phyloP scores from a whole-genome alignment of 1,284 basidiomycete species.

The Boletus austroedulis region DNA sequence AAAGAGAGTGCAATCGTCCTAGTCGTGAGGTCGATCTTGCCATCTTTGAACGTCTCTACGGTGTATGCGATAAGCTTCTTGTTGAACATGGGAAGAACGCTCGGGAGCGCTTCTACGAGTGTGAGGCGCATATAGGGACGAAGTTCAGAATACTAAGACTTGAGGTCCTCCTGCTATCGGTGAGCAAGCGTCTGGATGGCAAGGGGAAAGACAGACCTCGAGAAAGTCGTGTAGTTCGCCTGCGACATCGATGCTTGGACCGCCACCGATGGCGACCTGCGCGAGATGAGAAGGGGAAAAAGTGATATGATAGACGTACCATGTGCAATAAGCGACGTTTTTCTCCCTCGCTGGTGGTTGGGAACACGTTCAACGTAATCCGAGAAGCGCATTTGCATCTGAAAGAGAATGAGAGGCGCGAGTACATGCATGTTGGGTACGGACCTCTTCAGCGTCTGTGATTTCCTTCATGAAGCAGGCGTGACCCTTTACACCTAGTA shows the following conservation, averaged over 20 bases:
- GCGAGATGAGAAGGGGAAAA: background rate
- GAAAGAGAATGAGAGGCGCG: too few species aligned
- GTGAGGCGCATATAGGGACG: conserved; percentile 79
- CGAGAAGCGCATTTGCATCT: too few species aligned
- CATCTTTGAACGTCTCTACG: conserved; percentile 92
- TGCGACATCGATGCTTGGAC: conserved; percentile 89
- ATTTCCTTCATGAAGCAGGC: conserved; percentile 98
- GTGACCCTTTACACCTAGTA: conserved; percentile 89
- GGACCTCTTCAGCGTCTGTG: conserved; percentile 83
- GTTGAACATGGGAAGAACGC: conserved; percentile 94
- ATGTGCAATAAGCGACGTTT: too few species aligned
- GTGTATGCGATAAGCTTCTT: conserved; percentile 96
- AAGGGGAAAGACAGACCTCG: conserved; percentile 44
- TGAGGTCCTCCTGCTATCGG: conserved; percentile 75
- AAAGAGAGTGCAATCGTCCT: conserved; percentile 74
- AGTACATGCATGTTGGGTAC: too few species aligned
- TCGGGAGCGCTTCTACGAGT: conserved; percentile 94
- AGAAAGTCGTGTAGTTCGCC: conserved; percentile 94
- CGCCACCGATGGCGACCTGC: conserved; percentile 92
- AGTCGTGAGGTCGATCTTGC: conserved; percentile 91
- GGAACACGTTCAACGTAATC: too few species aligned
- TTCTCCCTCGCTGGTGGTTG: too few species aligned
- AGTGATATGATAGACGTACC: conserved; percentile 17
- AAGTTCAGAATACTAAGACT: conserved; percentile 93
- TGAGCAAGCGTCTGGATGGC: conserved; percentile 7